phyloP scores from a whole-genome alignment of 1,284 basidiomycete genomes.

The Caloboletus firmus region DNA sequence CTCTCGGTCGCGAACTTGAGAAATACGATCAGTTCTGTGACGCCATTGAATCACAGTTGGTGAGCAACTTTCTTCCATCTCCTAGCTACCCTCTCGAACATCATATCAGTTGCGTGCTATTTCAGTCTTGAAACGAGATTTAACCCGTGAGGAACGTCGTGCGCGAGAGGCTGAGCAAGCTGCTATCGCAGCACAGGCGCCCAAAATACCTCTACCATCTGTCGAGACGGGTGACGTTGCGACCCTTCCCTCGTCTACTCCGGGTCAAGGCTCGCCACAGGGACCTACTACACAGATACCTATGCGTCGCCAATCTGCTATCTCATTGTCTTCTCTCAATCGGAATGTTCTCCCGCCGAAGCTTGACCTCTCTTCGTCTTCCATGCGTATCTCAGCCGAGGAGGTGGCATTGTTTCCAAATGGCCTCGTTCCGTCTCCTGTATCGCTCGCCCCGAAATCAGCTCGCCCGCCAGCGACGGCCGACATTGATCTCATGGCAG shows the following conservation, averaged over 20 bases:
- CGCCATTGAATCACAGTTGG: constrained; percentile 67
- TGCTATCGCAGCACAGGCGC: constrained; percentile 34
- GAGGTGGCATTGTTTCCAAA: constrained; percentile 56
- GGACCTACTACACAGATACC: constrained; percentile 28
- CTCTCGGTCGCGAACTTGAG: constrained; percentile 69
- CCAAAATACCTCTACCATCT: constrained; percentile 29
- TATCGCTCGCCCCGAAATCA: constrained; percentile 75
- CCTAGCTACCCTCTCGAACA: constrained; percentile 1
- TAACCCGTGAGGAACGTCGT: constrained; percentile 58
- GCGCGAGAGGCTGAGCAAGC: constrained; percentile 49
- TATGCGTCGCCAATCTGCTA: constrained; percentile 64
- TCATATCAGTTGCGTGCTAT: constrained; percentile 61
- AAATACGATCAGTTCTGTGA: constrained; percentile 78
- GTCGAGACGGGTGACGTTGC: constrained; percentile 31
- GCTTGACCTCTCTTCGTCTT: constrained; percentile 68
- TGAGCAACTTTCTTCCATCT: constrained; percentile 35
- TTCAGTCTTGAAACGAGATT: constrained; percentile 65
- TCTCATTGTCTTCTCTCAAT: constrained; percentile 74
- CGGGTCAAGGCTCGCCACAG: constrained; percentile 30
- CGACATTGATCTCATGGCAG: constrained; percentile 62
- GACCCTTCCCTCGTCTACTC: constrained; percentile 19
- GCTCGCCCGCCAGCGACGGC: constrained; percentile 56
- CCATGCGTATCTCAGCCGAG: constrained; percentile 59
- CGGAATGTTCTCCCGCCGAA: constrained; percentile 67
- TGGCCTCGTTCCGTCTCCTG: constrained; percentile 65